Base-by-base conservation (phyloP, 768 basidiomycete genomes). In the Termitomyces sp. region DNA sequence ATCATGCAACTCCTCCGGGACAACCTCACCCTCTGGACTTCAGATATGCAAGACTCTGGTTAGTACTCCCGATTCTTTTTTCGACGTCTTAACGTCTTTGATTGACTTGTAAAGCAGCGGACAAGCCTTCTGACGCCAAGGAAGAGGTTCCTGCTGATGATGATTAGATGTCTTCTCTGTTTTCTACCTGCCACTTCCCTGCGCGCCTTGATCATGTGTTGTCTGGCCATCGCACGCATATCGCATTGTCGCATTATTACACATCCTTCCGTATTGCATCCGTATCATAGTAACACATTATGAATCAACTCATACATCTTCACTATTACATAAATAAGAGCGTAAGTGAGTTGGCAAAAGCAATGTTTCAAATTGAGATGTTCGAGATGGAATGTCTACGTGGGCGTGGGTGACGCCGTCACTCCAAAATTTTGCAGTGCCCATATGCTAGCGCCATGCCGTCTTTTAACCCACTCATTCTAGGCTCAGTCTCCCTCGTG, bases 11-110 rank as follows among this genome's bases (percentile, higher is more conserved):
- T 98, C 63, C 86, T 98, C 72, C 87, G 95, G 70, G 95, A 98
- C 75, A 98, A 98, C 85, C 79, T 98, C 47, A 97, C 95, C 51
- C 85, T 98, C 69, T 98, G 95, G 95, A 97, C 95, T 60, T 95
- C 93, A 49, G 95, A 97, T 74, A 95, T 97, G 91, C 92, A 95
- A 75, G 94, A 95, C 61, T 82, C 87, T 72, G 90, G 89, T 90
- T 60, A 57, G 87, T 83, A 3, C 20, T 49, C 16, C 3, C 38
- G 14, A 47, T 5, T 0, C 5, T 16, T 41, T 20, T 4, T 38
- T 8, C 14, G 18, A 50, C 2, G 23, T 35, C 2, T 35, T 35
- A 9, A 5, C 8, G 32, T 55, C 14, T 50, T 32, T 13, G 43
- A 18, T 52, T 54, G 43, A 66, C 51, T 58, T 60, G 58, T 16